Percentiles rank a stretch among this genome's conserved stretches.
These are phyloP conservation scores for Arabis hirsuta DNA, from an alignment of 345 rosid genomes.

Conservation along the genomic window DNA sequence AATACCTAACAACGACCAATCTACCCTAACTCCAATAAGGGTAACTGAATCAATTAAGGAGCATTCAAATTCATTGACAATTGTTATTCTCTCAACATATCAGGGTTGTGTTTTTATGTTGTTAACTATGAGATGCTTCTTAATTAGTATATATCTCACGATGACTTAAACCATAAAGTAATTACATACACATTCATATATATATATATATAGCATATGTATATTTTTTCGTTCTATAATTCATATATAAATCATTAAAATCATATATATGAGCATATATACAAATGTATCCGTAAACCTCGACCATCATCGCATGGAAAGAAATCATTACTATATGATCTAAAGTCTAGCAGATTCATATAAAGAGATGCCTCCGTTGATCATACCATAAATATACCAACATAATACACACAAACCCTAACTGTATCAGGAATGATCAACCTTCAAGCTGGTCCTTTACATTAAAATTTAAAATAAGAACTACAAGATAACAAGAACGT, in stretches of 20 bases:
- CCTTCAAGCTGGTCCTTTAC: neutral
- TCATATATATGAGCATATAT: conserved; percentile 13
- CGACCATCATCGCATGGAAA: conserved; percentile 34
- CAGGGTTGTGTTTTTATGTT: neutral
- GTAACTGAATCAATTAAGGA: neutral
- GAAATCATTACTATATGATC: conserved; percentile 20
- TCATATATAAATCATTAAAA: conserved; percentile 12
- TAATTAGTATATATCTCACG: conserved; percentile 4
- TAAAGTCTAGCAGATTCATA: neutral
- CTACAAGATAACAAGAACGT: neutral
- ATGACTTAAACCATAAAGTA: neutral
- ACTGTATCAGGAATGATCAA: conserved; percentile 9
- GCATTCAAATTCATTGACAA: neutral
- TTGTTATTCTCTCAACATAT: neutral
- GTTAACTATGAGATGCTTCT: neutral
- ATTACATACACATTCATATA: neutral
- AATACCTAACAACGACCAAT: conserved; percentile 33
- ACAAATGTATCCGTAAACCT: conserved; percentile 1
- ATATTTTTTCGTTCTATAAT: neutral
- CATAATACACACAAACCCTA: conserved; percentile 34
- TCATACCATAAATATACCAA: conserved; percentile 13
- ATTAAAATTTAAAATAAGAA: neutral
- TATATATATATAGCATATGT: neutral
- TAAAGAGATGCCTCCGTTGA: neutral
- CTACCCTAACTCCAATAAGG: neutral